A percentile compares a stretch with the other conserved stretches of the same genome.
Evolutionary conservation across 2,329 filamentous ascomycete species (phyloP).

Genomic region (Plenodomus lindquistii): DNA sequence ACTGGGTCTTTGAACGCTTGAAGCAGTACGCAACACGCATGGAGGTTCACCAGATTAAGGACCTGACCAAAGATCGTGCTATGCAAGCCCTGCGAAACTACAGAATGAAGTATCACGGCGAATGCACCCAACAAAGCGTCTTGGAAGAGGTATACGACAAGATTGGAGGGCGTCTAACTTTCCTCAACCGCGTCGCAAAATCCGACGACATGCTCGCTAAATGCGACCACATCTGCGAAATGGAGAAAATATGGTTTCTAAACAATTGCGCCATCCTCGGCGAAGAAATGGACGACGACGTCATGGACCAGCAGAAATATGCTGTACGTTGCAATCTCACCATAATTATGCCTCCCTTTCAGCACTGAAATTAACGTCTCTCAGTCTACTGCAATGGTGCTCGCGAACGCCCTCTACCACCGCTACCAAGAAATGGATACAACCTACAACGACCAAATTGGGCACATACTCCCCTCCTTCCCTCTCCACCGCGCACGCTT

Average conservation of each 20-base stretch:
- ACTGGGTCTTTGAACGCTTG: slow-evolving; percentile 95
- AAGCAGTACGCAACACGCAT: slow-evolving; percentile 92
- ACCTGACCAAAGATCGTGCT: slow-evolving; percentile 78
- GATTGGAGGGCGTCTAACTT: slow-evolving; percentile 86
- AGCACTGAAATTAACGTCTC: background rate
- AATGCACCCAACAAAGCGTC: slow-evolving; percentile 58
- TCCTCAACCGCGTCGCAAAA: slow-evolving; percentile 88
- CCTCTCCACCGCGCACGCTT: slow-evolving; percentile 54
- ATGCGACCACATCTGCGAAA: slow-evolving; percentile 72
- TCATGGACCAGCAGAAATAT: slow-evolving; percentile 98
- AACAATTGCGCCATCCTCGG: slow-evolving; percentile 79
- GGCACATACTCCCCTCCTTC: slow-evolving; percentile 78
- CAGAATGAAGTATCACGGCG: slow-evolving; percentile 74
- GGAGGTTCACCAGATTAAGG: slow-evolving; percentile 85
- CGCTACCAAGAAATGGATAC: slow-evolving; percentile 66
- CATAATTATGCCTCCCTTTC: fast-evolving
- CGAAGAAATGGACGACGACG: slow-evolving; percentile 86
- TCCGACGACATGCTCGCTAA: slow-evolving; percentile 76
- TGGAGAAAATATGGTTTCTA: slow-evolving; percentile 77
- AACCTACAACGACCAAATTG: slow-evolving; percentile 66
- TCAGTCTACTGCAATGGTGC: slow-evolving; percentile 86
- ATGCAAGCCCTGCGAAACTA: slow-evolving; percentile 78
- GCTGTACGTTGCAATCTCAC: slow-evolving; percentile 62
- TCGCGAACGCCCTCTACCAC: slow-evolving; percentile 89
- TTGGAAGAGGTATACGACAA: slow-evolving; percentile 81